Evolutionary conservation across 305 asterid genomes (phyloP).

Genomic region (Plantago coronopus): DNA sequence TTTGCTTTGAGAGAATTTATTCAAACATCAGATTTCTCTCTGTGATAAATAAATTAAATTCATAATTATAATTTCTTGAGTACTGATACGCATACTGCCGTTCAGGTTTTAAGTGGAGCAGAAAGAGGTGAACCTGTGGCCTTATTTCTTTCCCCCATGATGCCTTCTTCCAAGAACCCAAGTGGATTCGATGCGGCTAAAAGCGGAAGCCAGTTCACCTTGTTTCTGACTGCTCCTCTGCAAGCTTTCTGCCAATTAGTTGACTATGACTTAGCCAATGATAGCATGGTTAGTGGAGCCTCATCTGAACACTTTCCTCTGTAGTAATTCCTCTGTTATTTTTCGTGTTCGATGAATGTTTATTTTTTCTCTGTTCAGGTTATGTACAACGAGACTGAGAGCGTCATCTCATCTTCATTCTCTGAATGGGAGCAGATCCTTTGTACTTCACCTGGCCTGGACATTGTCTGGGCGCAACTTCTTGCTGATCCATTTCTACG

Average conservation of each 20-base stretch:
- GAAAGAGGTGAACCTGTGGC: conserved; percentile 90
- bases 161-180: conserved; percentile 64
- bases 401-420: conserved; percentile 64
- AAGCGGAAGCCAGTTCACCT: conserved; percentile 88
- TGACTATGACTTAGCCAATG: conserved; percentile 45
- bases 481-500: conserved; percentile 81
- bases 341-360: conserved; percentile 18
- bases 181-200: conserved; percentile 42
- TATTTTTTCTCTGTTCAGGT: conserved; percentile 41
- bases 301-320: conserved; percentile 12
- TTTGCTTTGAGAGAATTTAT: neutral
- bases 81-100: conserved; percentile 14
- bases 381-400: conserved; percentile 40
- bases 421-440: conserved; percentile 91
- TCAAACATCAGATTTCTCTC: conserved; percentile 7
- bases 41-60: neutral
- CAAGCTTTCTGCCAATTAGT: conserved; percentile 87
- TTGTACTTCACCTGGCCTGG: conserved; percentile 68
- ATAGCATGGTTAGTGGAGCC: conserved; percentile 51
- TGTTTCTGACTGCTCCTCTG: conserved; percentile 84
- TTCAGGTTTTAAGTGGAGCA: conserved; percentile 86
- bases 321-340: conserved; percentile 7
- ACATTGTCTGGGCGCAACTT: conserved; percentile 95
- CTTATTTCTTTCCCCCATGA: conserved; percentile 79
- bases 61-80: neutral